These are phyloP conservation scores for Pythium scleroteichum DNA, from an alignment of 352 stramenopile species.

Conservation along the genomic window DNA sequence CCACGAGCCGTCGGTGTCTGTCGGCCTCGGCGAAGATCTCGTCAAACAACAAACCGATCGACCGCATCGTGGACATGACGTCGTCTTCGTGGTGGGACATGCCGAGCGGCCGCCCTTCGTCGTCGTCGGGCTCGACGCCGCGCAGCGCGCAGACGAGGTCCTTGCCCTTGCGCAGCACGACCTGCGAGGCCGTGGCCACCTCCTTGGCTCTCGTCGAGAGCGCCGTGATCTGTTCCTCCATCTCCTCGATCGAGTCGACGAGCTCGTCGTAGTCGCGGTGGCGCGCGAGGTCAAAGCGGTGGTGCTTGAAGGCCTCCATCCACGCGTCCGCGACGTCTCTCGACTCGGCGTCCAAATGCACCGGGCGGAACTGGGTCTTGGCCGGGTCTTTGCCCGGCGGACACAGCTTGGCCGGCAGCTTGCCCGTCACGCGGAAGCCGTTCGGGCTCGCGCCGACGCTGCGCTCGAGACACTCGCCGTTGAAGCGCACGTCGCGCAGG, in stretches of 20 bases:
- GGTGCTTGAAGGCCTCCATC: slow-evolving; percentile 69
- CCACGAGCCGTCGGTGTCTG: slow-evolving; percentile 45
- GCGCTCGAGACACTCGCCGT: slow-evolving; percentile 75
- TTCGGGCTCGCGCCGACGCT: slow-evolving; percentile 58
- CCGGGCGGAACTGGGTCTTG: slow-evolving; percentile 49
- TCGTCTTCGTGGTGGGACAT: slow-evolving; percentile 29
- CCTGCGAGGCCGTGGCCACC: slow-evolving; percentile 2
- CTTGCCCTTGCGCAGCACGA: slow-evolving; percentile 19
- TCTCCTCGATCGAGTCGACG: slow-evolving; percentile 36
- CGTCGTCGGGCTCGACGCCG: background rate
- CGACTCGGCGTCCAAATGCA: slow-evolving; percentile 68
- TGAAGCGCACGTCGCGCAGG: slow-evolving; percentile 70
- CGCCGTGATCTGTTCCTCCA: slow-evolving; percentile 32
- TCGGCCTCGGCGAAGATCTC: slow-evolving; percentile 53
- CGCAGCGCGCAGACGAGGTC: slow-evolving; percentile 25
- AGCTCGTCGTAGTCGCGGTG: slow-evolving; percentile 43
- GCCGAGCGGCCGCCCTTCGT: slow-evolving; percentile 6
- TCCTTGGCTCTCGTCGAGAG: slow-evolving; percentile 24
- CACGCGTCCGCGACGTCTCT: slow-evolving; percentile 52
- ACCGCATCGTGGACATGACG: slow-evolving; percentile 38
- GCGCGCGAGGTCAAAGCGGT: slow-evolving; percentile 64
- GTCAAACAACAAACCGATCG: slow-evolving; percentile 57
- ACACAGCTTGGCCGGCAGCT: slow-evolving; percentile 41
- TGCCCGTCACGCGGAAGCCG: slow-evolving; percentile 73
- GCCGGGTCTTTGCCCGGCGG: slow-evolving; percentile 11